Conservation (phyloP, 2,329 filamentous ascomycete species). For the Phoma sp. region DNA sequence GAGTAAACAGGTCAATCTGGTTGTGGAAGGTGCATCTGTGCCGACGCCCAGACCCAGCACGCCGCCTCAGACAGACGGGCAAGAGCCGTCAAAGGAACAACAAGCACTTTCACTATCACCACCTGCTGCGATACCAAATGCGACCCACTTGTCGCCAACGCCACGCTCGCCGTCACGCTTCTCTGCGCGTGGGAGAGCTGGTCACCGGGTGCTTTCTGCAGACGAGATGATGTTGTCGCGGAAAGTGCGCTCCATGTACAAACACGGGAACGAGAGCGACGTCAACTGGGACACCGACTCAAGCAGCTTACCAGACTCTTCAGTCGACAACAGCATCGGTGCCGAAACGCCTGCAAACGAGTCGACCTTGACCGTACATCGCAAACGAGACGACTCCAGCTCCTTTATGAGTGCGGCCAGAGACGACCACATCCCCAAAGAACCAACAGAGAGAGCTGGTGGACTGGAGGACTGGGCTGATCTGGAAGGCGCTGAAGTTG, state of each 20-base stretch:
- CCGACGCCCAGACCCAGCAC: conserved; percentile 9
- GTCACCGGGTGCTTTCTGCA: conserved; percentile 62
- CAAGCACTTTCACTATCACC: conserved; percentile 24
- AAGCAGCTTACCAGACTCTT: conserved; percentile 22
- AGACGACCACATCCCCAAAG: conserved; percentile 51
- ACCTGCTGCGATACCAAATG: conserved; percentile 36
- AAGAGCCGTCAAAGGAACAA: conserved; percentile 20
- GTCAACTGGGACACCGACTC: conserved; percentile 49
- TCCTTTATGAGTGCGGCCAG: conserved; percentile 40
- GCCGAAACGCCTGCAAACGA: conserved; percentile 32
- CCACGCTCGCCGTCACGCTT: conserved; percentile 48
- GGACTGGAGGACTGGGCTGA: conserved; percentile 71
- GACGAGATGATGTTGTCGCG: conserved; percentile 69
- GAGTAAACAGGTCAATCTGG: conserved; percentile 38
- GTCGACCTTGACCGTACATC: conserved; percentile 36
- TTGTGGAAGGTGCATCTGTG: conserved; percentile 26
- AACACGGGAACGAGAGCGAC: conserved; percentile 64
- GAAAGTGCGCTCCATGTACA: conserved; percentile 69
- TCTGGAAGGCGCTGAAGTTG: conserved; percentile 64
- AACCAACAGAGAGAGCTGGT: conserved; percentile 64
- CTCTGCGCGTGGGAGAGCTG: conserved; percentile 44
- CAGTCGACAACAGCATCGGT: conserved; percentile 33
- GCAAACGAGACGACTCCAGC: conserved; percentile 32
- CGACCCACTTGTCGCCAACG: conserved; percentile 33
- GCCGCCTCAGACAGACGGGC: conserved; percentile 7